Evolutionary conservation across 345 rosid genomes (phyloP), one percentile per base, ranked within the genome.

Genomic region (Brassica carinata): DNA sequence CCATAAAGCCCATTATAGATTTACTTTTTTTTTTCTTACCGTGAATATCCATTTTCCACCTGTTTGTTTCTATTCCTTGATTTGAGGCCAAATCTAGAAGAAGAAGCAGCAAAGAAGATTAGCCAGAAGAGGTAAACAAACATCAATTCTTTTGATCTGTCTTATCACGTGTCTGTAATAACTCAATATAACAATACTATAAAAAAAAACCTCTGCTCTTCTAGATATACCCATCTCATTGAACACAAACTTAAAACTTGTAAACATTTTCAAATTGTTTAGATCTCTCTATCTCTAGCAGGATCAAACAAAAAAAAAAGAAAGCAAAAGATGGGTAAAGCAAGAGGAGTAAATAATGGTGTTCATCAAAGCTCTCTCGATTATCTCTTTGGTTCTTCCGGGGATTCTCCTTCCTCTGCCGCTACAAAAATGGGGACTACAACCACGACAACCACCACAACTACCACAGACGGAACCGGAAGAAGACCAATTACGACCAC

Each of bases 311-410:
- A 38, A 3, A 26, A 17, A 7, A 40, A 58, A 57, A 15, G 10
- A 15, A 51, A 15, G 10, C 26, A 34, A 53, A 53, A 73, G 40
- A 79, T 80, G 83, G 83, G 83, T 75, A 80, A 75, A 80, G 83
- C 83, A 63, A 80, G 96, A 68, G 98, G 97, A 83, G 90, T 90
- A 14, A 90, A 94, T 80, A 82, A 82, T 69, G 98, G 97, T 58
- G 97, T 95, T 17, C 95, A 97, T 18, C 94, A 91, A 82, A 94
- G 98, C 81, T 94, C 97, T 34, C 81, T 92, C 76, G 96, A 89
- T 11, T 91, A 92, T 85, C 94, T 94, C 36, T 92, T 94, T 71
- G 93, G 97, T 57, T 55, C 89, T 40, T 40, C 48, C 61, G 97
- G 91, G 1, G 96, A 86, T 53, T 85, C 92, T 5, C 36, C 83